Base-by-base conservation (phyloP, 225 moss, liverwort and hornwort species). In the Ulota crispa region DNA sequence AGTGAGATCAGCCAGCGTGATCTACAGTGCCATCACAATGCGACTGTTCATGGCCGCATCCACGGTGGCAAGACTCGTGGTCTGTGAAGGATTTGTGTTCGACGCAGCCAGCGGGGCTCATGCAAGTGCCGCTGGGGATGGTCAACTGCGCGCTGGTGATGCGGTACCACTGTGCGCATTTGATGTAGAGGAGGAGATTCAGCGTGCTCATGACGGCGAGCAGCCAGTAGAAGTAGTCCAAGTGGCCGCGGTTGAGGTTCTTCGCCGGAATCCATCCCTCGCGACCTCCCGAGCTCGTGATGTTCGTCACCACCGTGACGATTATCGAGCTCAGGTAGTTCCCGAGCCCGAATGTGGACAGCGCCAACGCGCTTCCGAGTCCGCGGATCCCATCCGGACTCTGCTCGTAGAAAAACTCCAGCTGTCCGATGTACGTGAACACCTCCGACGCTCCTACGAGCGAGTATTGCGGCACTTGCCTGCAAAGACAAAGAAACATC, bases 371-470 rank as follows among this genome's bases (percentile, higher is more conserved):
- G 69, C 88, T 92, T 9, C 96, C 94, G 31, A 96, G 80, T 13
- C 94, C 88, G 14, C 93, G 91, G 65, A 96, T 88, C 19, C 90
- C 86, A 2, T 89, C 82, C 1, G 96, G 96, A 20, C 94, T 92
- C 61, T 94, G 87, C 59, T 94, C 90, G 72, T 96, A 96, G 82
- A 96, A 96, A 70, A 96, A 92, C 67, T 96, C 96, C 15, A 94
- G 75, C 54, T 92, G 82, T 0, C 96, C 96, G 31, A 94, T 90
- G 84, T 91, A 94, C n/a, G 92, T 94, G 87, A 96, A 94, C 11
- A 96, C 89, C 79, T 97, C 96, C 4, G 93, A 92, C 31, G 90
- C 93, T 8, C 95, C 95, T 71, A 97, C 89, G n/a, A 97, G 66
- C 1, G 93, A 85, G 82, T 92, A 96, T n/a, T 96, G 96, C 45